Evolutionary conservation across 805 yeast genomes (phyloP).

Genomic region (Yarrowia phangngaensis): DNA sequence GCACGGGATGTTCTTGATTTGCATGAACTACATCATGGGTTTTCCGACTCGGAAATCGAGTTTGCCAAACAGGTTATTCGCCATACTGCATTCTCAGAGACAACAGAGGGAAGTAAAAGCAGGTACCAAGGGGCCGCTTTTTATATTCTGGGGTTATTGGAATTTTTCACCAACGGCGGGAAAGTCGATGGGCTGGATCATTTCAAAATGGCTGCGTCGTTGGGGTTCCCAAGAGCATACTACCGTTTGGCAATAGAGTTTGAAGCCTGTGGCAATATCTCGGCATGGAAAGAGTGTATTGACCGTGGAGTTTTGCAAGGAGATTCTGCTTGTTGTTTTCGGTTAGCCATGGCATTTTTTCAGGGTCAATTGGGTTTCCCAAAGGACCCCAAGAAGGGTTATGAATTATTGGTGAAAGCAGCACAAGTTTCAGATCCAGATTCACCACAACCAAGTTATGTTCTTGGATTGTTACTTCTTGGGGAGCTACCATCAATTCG

Average conservation of each 20-base stretch:
- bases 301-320: conserved; percentile 39
- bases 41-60: conserved; percentile 30
- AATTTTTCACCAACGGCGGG: conserved; percentile 34
- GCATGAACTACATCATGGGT: conserved; percentile 36
- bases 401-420: conserved; percentile 33
- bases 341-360: conserved; percentile 40
- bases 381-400: conserved; percentile 34
- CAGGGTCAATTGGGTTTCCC: conserved; percentile 38
- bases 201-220: conserved; percentile 38
- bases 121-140: conserved; percentile 34
- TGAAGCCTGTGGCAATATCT: conserved; percentile 37
- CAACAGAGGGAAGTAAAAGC: conserved; percentile 4
- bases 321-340: conserved; percentile 42
- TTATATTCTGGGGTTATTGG: conserved; percentile 37
- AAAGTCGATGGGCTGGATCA: conserved; percentile 32
- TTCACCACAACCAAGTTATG: conserved; percentile 42
- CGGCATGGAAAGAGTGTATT: conserved; percentile 37
- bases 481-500: conserved; percentile 37
- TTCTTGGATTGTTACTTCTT: conserved; percentile 40
- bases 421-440: conserved; percentile 40
- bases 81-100: conserved; percentile 30
- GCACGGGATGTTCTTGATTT: conserved; percentile 37
- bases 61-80: conserved; percentile 33
- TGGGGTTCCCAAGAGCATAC: conserved; percentile 39
- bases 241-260: conserved; percentile 40